These are phyloP conservation scores for Cadophora sp. DNA, from an alignment of 2,329 filamentous ascomycete genomes.

Conservation along the genomic window DNA sequence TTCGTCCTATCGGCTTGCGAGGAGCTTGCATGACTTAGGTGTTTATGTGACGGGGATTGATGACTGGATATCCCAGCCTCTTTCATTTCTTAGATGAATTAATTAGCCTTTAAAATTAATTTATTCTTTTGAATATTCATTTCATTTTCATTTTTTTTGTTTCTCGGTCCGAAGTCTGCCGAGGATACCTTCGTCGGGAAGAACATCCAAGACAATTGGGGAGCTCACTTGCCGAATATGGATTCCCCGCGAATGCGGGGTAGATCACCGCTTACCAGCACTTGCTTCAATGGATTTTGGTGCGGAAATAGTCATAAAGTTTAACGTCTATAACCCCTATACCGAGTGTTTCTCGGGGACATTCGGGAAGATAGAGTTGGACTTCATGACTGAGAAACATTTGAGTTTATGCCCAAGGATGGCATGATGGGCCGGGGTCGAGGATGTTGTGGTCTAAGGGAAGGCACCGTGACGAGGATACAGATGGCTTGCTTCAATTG, in stretches of 20 bases:
- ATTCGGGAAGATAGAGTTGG: neutral
- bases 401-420: neutral
- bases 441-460: neutral
- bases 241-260: neutral
- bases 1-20: neutral
- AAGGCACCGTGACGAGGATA: neutral
- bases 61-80: neutral
- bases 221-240: neutral
- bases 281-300: neutral
- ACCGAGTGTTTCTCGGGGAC: neutral
- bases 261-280: neutral
- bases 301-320: neutral
- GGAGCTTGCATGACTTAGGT: neutral
- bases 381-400: no score
- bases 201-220: neutral
- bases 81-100: neutral
- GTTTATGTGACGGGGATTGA: neutral
- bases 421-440: neutral
- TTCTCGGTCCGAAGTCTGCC: neutral
- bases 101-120: neutral
- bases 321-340: neutral
- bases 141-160: neutral
- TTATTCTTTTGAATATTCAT: neutral
- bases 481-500: neutral
- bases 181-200: neutral